Base-by-base conservation (phyloP, 2,329 filamentous ascomycete species). In the Mycosphaerelloides madeirae region DNA sequence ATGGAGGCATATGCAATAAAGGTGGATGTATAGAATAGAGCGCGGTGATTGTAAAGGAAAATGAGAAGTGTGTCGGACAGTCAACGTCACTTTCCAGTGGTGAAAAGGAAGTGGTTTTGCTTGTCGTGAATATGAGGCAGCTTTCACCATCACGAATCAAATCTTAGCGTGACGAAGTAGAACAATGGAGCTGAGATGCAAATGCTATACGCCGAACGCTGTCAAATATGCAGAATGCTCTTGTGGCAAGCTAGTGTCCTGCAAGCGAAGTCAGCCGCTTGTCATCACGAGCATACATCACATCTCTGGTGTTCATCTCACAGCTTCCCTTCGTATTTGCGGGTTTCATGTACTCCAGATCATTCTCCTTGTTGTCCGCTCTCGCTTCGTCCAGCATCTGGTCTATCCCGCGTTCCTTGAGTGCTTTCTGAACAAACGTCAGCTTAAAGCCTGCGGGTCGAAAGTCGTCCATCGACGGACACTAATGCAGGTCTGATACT, bases 341-440 rank as follows among this genome's bases (percentile, higher is more conserved):
- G 28, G 72, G 68, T 52, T 70, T 71, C 71, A 86, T 73, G 58
- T 85, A 79, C 53, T 84, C 74, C 9, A 80, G 72, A 64, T 97
- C 91, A 51, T 87, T 93, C 56, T 97, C 93, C 59, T 82, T 87
- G 59, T 87, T 90, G 61, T 90, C 87, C 55, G 93, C 88, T 48
- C 90, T 78, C 14, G 91, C 91, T 59, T 97, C 93, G 6, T 90
- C 87, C 9, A 98, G 73, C 75, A 97, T 86, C 59, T 85, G 87
- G 67, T 97, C 89, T 63, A 98, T 95, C 45, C 93, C 93, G 59
- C 85, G 80, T 44, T 88, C 82, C 68, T 93, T 94, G 38, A 98
- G 74, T 3, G 84, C 89, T 70, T 81, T 83, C 90, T 96, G 54
- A 5, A 22, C 1, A 6, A 18, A 9, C 5, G 22, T 25, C 22